These are phyloP conservation scores for Colletotrichum neosansevieriae DNA, from an alignment of 2,329 filamentous ascomycete genomes.

Conservation along the genomic window DNA sequence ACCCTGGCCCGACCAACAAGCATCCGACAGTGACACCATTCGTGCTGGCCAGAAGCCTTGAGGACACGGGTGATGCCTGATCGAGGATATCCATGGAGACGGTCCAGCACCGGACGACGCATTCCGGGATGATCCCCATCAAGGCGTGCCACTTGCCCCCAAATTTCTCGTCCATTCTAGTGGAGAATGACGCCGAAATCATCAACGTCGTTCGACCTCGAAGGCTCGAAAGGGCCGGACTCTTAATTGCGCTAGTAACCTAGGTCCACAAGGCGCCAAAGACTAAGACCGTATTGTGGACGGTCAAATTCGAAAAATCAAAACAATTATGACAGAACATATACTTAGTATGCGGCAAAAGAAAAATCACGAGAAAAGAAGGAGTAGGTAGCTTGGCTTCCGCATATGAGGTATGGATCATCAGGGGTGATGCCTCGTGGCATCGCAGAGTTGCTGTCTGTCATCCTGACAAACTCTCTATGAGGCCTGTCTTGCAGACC, in stretches of 20 bases:
- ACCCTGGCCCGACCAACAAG: background rate
- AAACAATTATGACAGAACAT: slow-evolving; percentile 5
- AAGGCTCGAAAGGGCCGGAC: slow-evolving; percentile 9
- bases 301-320: background rate
- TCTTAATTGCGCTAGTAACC: slow-evolving; percentile 18
- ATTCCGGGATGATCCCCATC: slow-evolving; percentile 26
- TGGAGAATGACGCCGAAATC: slow-evolving; percentile 22
- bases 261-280: slow-evolving; percentile 23
- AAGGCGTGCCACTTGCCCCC: slow-evolving; percentile 4
- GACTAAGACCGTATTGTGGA: background rate
- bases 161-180: background rate
- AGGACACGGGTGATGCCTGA: slow-evolving; percentile 2
- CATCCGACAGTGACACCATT: background rate
- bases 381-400: background rate
- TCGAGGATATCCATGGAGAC: background rate
- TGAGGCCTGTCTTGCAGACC: background rate
- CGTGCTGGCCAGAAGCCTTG: slow-evolving; percentile 8
- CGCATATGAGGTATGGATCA: background rate
- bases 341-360: slow-evolving; percentile 4
- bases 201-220: slow-evolving; percentile 16
- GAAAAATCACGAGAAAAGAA: no score
- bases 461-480: slow-evolving; percentile 2
- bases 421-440: slow-evolving; percentile 25
- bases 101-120: background rate
- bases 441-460: slow-evolving; percentile 2